Evolutionary conservation across 805 yeast genomes (phyloP), one percentile per base, ranked within the genome.

Genomic region (Suhomyces sp.): DNA sequence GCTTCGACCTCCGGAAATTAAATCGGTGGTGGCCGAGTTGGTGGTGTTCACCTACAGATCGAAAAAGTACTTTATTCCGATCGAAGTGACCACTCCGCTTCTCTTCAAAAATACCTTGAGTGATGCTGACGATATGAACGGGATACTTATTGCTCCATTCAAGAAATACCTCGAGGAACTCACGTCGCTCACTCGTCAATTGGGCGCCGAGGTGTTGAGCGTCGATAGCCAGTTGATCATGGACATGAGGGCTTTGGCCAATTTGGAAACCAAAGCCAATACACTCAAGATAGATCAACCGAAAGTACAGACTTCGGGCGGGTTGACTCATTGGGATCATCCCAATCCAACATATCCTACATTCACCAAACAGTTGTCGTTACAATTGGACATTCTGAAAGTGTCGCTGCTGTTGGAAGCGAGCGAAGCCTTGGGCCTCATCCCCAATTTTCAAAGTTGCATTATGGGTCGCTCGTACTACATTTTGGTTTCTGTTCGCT

Each of bases 11-110:
- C 71, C 73, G 0, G 63, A 62, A 43, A 52, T 67, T 44, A 66
- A 60, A 37, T 20, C 50, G 2, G 56, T 64, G 2, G 25, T 44
- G 1, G 65, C 64, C 0, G 76, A 71, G 43, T 61, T 74, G 43
- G 63, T 66, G 8, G 72, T 65, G 0, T 49, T 67, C 19, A 67
- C 77, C 15, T 59, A 65, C 40, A 58, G 68, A 44, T 67, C 77
- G 2, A 62, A 65, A 20, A 66, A 69, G 53, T 58, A 61, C 31
- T 71, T 75, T 4, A 71, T 74, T 9, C 77, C 79, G 1, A 55
- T 74, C 6, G 77, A 72, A 53, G 51, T 74, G 19, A 65, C 66
- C 44, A 72, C 66, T 52, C 73, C 67, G 43, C 58, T 68, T 22
- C 52, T 73, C 0, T 71, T 65, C 56, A 58, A 59, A 31, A 69